phyloP scores from a whole-genome alignment of 306 rosid species.

The Dalbergia oliveri region DNA sequence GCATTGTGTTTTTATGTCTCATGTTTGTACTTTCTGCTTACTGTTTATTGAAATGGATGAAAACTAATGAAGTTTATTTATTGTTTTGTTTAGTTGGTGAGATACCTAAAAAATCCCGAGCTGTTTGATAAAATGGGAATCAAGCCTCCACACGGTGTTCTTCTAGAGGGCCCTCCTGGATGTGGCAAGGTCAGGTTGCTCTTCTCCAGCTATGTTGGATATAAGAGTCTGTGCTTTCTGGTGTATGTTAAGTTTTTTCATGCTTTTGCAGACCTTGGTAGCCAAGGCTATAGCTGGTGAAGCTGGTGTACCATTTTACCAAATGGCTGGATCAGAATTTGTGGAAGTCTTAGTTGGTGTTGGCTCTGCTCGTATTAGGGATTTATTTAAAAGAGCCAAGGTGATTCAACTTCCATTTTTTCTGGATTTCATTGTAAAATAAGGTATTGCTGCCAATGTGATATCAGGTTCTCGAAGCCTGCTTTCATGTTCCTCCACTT shows the following conservation, averaged over 20 bases:
- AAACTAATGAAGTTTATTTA: conserved; percentile 42
- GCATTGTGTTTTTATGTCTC: conserved; percentile 40
- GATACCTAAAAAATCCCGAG: conserved; percentile 95
- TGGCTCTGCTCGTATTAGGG: conserved; percentile 99
- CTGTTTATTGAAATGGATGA: conserved; percentile 22
- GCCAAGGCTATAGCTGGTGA: conserved; percentile 99
- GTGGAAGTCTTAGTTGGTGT: conserved; percentile 99
- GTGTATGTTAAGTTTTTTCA: conserved; percentile 30
- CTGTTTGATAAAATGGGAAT: conserved; percentile 96
- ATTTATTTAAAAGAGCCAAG: conserved; percentile 98
- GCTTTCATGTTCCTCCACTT: conserved; percentile 33
- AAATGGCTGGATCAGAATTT: conserved; percentile 99
- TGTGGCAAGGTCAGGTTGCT: conserved; percentile 92
- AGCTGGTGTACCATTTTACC: conserved; percentile 99
- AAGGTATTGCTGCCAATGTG: conserved; percentile 42
- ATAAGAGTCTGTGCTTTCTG: conserved; percentile 29
- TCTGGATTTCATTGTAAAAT: conserved; percentile 36
- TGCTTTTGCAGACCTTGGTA: conserved; percentile 85
- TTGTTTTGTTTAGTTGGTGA: conserved; percentile 81
- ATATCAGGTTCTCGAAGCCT: conserved; percentile 31
- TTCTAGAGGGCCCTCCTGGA: conserved; percentile 98
- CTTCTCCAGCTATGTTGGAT: conserved; percentile 42
- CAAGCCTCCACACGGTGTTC: conserved; percentile 99
- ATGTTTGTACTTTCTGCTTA: conserved; percentile 22
- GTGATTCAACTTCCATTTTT: conserved; percentile 54